Evolutionary conservation across 2,329 filamentous ascomycete species (phyloP).

Genomic region (Ambrosiella beaveri): DNA sequence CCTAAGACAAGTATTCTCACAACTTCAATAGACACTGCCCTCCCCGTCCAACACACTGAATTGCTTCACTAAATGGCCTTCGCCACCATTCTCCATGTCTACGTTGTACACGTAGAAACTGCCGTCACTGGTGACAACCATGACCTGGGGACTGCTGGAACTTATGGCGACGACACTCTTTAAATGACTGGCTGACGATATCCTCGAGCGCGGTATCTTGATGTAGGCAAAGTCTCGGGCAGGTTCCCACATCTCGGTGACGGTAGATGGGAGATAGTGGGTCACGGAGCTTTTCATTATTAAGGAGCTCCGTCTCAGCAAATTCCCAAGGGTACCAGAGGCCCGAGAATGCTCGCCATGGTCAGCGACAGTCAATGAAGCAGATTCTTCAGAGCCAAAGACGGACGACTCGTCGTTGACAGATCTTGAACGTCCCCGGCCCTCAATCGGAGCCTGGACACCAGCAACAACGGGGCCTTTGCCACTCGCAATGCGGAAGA

Average conservation of each 20-base stretch:
- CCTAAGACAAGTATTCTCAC: not conserved
- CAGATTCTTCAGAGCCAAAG: not conserved
- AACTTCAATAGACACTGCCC: not conserved
- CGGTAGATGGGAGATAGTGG: conserved; percentile 79
- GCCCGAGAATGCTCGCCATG: not conserved
- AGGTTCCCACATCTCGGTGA: conserved; percentile 97
- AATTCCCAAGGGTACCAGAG: conserved; percentile 65
- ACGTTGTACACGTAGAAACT: conserved; percentile 91
- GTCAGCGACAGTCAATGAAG: not conserved
- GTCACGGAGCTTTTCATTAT: conserved; percentile 81
- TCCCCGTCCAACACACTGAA: conserved; percentile 26
- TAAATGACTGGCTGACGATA: conserved; percentile 21
- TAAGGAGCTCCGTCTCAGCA: conserved; percentile 87
- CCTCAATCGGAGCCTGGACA: conserved; percentile 21
- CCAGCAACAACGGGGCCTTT: conserved; percentile 20
- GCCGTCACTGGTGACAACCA: conserved; percentile 94
- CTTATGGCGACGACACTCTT: conserved; percentile 96
- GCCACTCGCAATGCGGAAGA: conserved; percentile 60
- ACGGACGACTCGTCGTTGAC: conserved; percentile 23
- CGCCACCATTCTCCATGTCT: conserved; percentile 83
- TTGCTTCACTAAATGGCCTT: conserved; percentile 78
- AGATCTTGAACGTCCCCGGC: conserved; percentile 26
- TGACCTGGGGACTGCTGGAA: conserved; percentile 83
- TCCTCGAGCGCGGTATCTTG: conserved; percentile 54
- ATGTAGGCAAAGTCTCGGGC: conserved; percentile 91